Base-by-base conservation (phyloP, 441 rosid species). In the Melastoma candidum region DNA sequence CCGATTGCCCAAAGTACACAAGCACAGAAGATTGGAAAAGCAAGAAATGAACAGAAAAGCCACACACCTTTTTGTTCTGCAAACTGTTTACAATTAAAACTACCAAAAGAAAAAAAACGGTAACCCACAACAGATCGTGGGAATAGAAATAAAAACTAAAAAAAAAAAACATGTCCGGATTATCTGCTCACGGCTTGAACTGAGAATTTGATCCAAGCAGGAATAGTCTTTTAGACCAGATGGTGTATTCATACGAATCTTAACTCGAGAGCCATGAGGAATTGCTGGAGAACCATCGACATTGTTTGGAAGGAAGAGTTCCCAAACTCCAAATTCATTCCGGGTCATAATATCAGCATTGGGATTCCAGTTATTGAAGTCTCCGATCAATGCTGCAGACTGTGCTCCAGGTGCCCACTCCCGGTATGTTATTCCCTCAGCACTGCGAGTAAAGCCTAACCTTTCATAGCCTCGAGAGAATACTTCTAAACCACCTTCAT, bases 381-480 rank as follows among this genome's bases (percentile, higher is more conserved):
- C 98, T 68, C 98, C 98, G 45, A 92, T 84, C 71, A 92, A 66
- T 49, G 98, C 77, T 51, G 97, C 98, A 65, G 81, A 80, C 95
- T 74, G 86, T 39, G 98, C 98, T 81, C 95, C 98, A 0, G 98
- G 98, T 55, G 98, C 97, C 98, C 98, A 93, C 73, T 93, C 98
- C 60, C 97, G 71, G 66, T 88, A 93, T 54, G 92, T 88, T 71
- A 86, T 74, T 57, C 98, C 98, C 54, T 82, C 75, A 66, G 68
- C 82, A 68, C 98, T 86, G 77, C 79, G 71, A 26, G 70, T 70
- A 70, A 93, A 93, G 72, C 99, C 99, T 65, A 93, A 70, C 69
- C 79, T 80, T 75, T 89, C 89, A 57, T 93, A 89, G 59, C 97
- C 97, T 46, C 90, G 94, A 75, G 99, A 89, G 72, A 93, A 89